Evolutionary conservation across 495 filamentous ascomycete genomes (phyloP).

Genomic region (Hypoxylon intermedium): DNA sequence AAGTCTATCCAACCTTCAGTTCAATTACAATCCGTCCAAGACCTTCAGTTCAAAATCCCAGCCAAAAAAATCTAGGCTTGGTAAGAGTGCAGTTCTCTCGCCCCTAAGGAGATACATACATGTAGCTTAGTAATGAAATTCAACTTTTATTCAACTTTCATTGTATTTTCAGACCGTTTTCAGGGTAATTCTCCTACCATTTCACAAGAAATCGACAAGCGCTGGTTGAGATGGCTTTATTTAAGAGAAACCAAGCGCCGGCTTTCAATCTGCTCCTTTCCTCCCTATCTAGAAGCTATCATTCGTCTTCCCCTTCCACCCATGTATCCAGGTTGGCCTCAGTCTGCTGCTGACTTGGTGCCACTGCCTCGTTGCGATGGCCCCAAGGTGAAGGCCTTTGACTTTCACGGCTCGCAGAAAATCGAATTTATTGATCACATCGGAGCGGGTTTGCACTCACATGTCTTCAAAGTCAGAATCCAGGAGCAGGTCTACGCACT

Average conservation of each 20-base stretch:
- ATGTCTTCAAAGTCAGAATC: conserved; percentile 9
- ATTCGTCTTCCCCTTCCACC: not conserved
- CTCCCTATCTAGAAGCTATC: not conserved
- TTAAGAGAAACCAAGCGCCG: not conserved
- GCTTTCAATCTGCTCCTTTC: not conserved
- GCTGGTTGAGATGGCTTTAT: not conserved
- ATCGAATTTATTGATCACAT: not conserved
- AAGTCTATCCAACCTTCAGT: too few species aligned
- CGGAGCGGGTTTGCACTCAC: not conserved
- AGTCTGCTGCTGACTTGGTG: conserved; percentile 5
- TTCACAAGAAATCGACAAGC: too few species aligned
- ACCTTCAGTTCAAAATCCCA: too few species aligned
- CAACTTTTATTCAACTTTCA: too few species aligned
- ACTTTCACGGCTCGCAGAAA: not conserved
- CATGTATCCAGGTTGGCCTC: conserved; percentile 8
- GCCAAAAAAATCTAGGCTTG: too few species aligned
- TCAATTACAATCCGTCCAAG: too few species aligned
- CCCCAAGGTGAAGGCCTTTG: conserved; percentile 16
- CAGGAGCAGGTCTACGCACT: not conserved
- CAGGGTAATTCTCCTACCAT: too few species aligned
- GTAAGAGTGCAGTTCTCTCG: too few species aligned
- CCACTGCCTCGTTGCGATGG: conserved; percentile 12
- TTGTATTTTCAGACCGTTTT: too few species aligned
- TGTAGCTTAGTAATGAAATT: too few species aligned
- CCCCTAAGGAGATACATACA: too few species aligned